Base-by-base conservation (phyloP, 768 basidiomycete genomes). In the Boletus bicolor region DNA sequence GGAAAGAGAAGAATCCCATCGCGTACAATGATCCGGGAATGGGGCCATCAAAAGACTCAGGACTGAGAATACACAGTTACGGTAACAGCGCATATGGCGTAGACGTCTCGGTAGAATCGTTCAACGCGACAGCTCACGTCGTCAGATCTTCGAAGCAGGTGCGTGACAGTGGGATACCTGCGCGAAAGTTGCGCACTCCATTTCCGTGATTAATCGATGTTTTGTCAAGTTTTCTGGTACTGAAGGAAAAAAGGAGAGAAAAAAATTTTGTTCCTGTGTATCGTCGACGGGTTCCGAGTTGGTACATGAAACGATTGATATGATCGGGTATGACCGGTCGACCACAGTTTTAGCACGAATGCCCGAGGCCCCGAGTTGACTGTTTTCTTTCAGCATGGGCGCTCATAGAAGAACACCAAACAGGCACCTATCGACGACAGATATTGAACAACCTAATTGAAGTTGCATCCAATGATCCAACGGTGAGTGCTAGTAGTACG, bases 61-160 rank as follows among this genome's bases (percentile, higher is more conserved):
- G 38, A 28, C 37, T 32, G 14, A 15, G n/a, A 15, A n/a, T 9
- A 26, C 19, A 51, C 19, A 14, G 24, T 30, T 50, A 24, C 37
- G 14, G 17, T 35, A 24, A 24, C 34, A 4, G 24, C 26, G 11
- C 39, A 21, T 42, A 32, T n/a, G 28, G 36, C 36, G 24, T 44
- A 53, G 34, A 44, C 30, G 6, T 53, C 42, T 53, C 58, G 55
- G 21, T 36, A 47, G 12, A 17, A 5, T 19, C 8, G 17, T 53
- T 28, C 28, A 28, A 28, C 17, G 32, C 37, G 37, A 51, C 49
- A 36, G 39, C 30, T 56, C 59, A 49, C 49, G 45, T 49, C 49
- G 21, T 24, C 19, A 26, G 3, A 5, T 12, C 26, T 43, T 30
- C 34, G n/a, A 17, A 26, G 32, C 32, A 12, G 14, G 12, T 12